phyloP scores from a whole-genome alignment of 2,329 filamentous ascomycete genomes.

The Boeremia exigua region DNA sequence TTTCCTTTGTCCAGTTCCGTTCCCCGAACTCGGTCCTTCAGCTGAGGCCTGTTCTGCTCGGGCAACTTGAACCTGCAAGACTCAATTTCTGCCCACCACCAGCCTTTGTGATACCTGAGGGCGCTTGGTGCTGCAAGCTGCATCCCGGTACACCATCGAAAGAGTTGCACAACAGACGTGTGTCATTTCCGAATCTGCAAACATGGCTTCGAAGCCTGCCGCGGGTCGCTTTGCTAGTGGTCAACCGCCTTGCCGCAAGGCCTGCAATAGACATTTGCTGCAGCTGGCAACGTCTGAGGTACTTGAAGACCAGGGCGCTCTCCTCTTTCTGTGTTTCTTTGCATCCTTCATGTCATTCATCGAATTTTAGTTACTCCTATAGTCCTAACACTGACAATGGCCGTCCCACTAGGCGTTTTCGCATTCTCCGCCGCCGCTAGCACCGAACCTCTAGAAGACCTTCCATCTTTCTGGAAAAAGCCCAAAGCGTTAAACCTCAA shows the following conservation, averaged over 20 bases:
- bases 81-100: constrained; percentile 16
- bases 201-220: constrained; percentile 35
- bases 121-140: constrained; percentile 36
- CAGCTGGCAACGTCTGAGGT: constrained; percentile 35
- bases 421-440: constrained; percentile 44
- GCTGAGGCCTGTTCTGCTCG: constrained; percentile 10
- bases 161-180: constrained; percentile 45
- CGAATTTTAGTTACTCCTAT: constrained; percentile 2
- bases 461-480: constrained; percentile 42
- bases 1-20: constrained; percentile 5
- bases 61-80: constrained; percentile 13
- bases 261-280: constrained; percentile 38
- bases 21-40: constrained; percentile 7
- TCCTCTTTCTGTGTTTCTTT: constrained; percentile 34
- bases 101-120: constrained; percentile 32
- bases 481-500: constrained; percentile 39
- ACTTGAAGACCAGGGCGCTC: constrained; percentile 41
- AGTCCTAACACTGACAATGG: constrained; percentile 46
- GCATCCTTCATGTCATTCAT: constrained; percentile 22
- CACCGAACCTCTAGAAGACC: constrained; percentile 42
- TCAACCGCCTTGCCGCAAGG: constrained; percentile 40
- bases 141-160: constrained; percentile 38
- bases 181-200: constrained; percentile 38
- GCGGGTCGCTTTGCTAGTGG: constrained; percentile 31
- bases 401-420: constrained; percentile 48